These are phyloP conservation scores for Eucalyptus brandiana DNA, from an alignment of 345 rosid species.

Conservation along the genomic window DNA sequence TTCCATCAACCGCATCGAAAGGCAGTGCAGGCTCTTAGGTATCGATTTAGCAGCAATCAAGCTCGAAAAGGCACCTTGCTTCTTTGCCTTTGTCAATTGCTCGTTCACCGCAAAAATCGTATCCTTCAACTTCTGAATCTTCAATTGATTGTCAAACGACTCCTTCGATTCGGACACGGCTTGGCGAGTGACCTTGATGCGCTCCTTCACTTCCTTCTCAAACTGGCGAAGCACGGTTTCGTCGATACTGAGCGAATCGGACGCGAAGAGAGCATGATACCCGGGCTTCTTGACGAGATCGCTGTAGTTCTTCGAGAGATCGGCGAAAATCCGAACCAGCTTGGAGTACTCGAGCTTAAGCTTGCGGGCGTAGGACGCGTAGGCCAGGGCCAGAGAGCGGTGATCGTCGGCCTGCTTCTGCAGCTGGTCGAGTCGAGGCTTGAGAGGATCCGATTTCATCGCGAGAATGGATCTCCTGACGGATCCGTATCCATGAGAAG, in stretches of 20 bases:
- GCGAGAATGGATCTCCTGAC: constrained; percentile 69
- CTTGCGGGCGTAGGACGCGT: constrained; percentile 90
- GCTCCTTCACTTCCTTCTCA: constrained; percentile 95
- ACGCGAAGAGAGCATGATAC: constrained; percentile 43
- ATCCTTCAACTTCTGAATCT: constrained; percentile 93
- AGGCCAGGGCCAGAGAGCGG: constrained; percentile 61
- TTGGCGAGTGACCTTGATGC: constrained; percentile 86
- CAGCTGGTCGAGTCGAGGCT: constrained; percentile 86
- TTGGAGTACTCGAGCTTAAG: constrained; percentile 92
- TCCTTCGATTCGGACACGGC: constrained; percentile 85
- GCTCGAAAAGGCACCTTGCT: constrained; percentile 94
- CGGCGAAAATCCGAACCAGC: constrained; percentile 77
- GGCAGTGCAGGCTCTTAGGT: constrained; percentile 89
- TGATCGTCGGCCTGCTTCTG: constrained; percentile 98
- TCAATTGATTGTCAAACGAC: constrained; percentile 86
- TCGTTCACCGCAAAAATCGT: constrained; percentile 84
- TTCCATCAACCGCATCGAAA: constrained; percentile 94
- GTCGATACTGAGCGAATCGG: constrained; percentile 55
- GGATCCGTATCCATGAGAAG: constrained; percentile 35
- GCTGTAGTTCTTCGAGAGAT: constrained; percentile 71
- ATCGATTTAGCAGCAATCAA: constrained; percentile 93
- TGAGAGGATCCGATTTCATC: constrained; percentile 76
- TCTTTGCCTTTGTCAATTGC: constrained; percentile 81
- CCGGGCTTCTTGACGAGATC: constrained; percentile 74
- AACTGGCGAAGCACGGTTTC: constrained; percentile 56